These are phyloP conservation scores for Boechera stricta DNA, from an alignment of 345 rosid genomes.

Conservation along the genomic window DNA sequence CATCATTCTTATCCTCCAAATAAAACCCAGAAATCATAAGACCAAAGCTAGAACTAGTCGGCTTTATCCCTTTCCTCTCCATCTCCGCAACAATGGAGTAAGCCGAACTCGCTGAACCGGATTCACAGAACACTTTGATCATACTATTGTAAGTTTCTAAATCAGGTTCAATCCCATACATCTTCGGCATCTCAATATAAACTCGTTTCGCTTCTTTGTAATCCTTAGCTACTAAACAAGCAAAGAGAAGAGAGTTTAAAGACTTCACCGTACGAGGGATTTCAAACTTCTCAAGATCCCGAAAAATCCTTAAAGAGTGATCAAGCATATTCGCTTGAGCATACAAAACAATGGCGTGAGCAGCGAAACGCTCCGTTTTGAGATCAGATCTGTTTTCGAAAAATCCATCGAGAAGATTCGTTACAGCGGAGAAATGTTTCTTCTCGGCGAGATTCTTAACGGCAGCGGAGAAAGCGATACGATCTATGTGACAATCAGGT, in stretches of 20 bases:
- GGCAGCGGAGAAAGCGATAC: slow-evolving; percentile 74
- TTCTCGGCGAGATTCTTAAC: slow-evolving; percentile 57
- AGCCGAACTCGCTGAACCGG: slow-evolving; percentile 62
- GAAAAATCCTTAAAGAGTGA: slow-evolving; percentile 60
- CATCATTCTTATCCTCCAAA: slow-evolving; percentile 69
- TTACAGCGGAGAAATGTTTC: slow-evolving; percentile 56
- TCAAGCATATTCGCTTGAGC: slow-evolving; percentile 83
- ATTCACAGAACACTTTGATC: slow-evolving; percentile 70
- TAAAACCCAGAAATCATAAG: slow-evolving; percentile 70
- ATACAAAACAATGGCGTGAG: slow-evolving; percentile 70
- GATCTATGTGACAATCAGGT: slow-evolving; percentile 63
- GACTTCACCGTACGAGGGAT: slow-evolving; percentile 58
- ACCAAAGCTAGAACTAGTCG: slow-evolving; percentile 59
- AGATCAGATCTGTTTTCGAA: slow-evolving; percentile 63
- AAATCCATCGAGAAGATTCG: slow-evolving; percentile 65
- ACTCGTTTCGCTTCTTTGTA: slow-evolving; percentile 63
- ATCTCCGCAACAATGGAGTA: slow-evolving; percentile 78
- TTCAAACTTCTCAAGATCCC: slow-evolving; percentile 54
- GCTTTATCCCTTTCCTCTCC: slow-evolving; percentile 66
- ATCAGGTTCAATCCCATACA: slow-evolving; percentile 62
- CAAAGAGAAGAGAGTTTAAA: slow-evolving; percentile 68
- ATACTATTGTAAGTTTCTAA: slow-evolving; percentile 66
- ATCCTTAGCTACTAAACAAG: slow-evolving; percentile 68
- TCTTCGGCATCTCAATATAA: slow-evolving; percentile 62
- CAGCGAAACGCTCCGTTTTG: slow-evolving; percentile 59